Conservation (phyloP, 306 rosid genomes). For the cucumber (Cucumis sativus) region DNA sequence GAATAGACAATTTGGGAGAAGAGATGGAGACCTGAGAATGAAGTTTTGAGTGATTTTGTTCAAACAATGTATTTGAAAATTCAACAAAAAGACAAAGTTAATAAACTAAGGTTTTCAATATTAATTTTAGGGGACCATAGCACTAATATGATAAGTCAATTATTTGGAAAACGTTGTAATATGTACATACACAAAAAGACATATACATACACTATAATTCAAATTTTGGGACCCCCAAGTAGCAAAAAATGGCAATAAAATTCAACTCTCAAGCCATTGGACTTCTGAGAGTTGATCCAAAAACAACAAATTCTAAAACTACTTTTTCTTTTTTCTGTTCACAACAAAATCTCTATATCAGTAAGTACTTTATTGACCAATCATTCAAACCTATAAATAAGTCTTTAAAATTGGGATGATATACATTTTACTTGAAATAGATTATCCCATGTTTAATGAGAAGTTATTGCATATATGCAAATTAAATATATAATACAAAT, state of each 20-base stretch:
- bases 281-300: not conserved
- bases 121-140: not conserved
- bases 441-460: not conserved
- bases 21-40: not conserved
- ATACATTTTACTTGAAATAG: not conserved
- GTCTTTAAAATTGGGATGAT: too few species aligned
- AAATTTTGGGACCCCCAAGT: not conserved
- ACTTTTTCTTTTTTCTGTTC: not conserved
- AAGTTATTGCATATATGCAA: not conserved
- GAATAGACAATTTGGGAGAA: too few species aligned
- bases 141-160: not conserved
- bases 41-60: not conserved
- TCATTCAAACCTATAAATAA: not conserved
- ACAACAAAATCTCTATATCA: too few species aligned
- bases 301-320: not conserved
- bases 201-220: not conserved
- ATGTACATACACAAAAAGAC: not conserved
- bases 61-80: not conserved
- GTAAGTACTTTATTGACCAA: not conserved
- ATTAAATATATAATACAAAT: too few species aligned
- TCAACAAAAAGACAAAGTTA: not conserved
- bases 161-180: not conserved
- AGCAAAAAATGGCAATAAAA: not conserved
- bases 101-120: too few species aligned
- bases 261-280: not conserved